A percentile compares a stretch with the other conserved stretches of the same genome.
phyloP scores from a whole-genome alignment of 495 filamentous ascomycete genomes.

The Lophiotrema nucula region DNA sequence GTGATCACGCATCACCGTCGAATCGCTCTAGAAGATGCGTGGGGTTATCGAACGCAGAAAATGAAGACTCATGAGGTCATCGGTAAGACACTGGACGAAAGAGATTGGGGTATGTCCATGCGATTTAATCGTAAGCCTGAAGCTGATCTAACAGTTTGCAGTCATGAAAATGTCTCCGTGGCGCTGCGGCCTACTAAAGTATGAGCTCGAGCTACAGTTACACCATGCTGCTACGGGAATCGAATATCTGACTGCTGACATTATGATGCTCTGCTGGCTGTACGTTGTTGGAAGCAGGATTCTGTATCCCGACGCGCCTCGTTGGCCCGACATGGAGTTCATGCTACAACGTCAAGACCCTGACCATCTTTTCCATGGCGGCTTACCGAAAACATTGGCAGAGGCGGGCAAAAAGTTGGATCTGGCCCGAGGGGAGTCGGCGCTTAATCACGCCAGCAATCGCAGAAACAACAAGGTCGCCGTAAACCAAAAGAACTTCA shows the following conservation, averaged over 20 bases:
- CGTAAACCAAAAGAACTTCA: background rate
- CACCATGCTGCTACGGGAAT: background rate
- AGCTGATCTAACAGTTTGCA: background rate
- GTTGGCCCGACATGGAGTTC: conserved; percentile 4
- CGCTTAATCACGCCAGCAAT: background rate
- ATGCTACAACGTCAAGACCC: background rate
- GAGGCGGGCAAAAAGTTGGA: background rate
- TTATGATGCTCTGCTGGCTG: background rate
- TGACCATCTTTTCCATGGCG: background rate
- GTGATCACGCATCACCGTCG: too few species aligned
- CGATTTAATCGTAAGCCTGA: too few species aligned
- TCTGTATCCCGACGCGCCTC: background rate
- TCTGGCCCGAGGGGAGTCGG: background rate
- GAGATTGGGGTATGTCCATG: background rate
- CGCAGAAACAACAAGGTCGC: background rate
- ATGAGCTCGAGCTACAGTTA: background rate
- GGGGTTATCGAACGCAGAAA: too few species aligned
- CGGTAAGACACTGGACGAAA: background rate
- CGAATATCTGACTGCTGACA: background rate
- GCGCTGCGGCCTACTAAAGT: background rate
- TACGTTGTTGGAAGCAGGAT: conserved; percentile 1
- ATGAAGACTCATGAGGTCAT: too few species aligned
- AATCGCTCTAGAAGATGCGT: too few species aligned
- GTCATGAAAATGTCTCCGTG: background rate
- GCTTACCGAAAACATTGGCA: background rate